Percentiles rank a stretch among this genome's conserved stretches.
Conservation (phyloP, 208 protist genomes). For the Wallacemonas rigidus region DNA sequence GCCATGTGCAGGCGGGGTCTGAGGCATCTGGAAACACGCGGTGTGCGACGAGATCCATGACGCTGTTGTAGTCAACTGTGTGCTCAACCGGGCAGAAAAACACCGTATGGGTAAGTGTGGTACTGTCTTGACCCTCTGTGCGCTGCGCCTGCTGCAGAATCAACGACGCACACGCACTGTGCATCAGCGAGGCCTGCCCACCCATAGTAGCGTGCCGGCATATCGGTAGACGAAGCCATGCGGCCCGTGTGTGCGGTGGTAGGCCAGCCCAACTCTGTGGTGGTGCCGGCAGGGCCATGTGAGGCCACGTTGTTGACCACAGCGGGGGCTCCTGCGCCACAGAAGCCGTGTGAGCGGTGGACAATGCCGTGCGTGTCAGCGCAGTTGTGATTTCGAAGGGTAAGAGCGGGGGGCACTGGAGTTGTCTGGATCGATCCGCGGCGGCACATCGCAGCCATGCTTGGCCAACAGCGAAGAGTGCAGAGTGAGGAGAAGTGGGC, state of each 20-base stretch:
- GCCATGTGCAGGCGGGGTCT: not conserved
- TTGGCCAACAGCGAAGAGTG: not conserved
- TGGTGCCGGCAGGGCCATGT: not conserved
- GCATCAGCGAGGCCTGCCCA: slow-evolving; percentile 17
- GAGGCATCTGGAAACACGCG: slow-evolving; percentile 24
- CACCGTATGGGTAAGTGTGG: not conserved
- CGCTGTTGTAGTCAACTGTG: slow-evolving; percentile 49
- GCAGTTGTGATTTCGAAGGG: not conserved
- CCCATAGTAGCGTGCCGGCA: not conserved
- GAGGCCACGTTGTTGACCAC: too few relatives aligned
- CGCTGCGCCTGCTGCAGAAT: slow-evolving; percentile 7
- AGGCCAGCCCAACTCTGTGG: slow-evolving; percentile 1
- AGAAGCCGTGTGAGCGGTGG: too few relatives aligned
- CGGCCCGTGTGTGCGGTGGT: slow-evolving; percentile 18
- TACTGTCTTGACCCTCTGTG: not conserved
- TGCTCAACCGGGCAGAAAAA: slow-evolving; percentile 66
- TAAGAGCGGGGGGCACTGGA: not conserved
- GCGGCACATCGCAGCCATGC: not conserved
- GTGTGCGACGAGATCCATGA: slow-evolving; percentile 43
- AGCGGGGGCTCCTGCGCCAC: too few relatives aligned
- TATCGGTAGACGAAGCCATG: slow-evolving; percentile 18
- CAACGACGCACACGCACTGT: slow-evolving; percentile 19
- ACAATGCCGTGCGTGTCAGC: too few relatives aligned
- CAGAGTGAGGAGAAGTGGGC: not conserved
- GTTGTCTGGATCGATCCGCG: not conserved